Conservation (phyloP, 148 eudicot genomes). For the Limonium bicolor region DNA sequence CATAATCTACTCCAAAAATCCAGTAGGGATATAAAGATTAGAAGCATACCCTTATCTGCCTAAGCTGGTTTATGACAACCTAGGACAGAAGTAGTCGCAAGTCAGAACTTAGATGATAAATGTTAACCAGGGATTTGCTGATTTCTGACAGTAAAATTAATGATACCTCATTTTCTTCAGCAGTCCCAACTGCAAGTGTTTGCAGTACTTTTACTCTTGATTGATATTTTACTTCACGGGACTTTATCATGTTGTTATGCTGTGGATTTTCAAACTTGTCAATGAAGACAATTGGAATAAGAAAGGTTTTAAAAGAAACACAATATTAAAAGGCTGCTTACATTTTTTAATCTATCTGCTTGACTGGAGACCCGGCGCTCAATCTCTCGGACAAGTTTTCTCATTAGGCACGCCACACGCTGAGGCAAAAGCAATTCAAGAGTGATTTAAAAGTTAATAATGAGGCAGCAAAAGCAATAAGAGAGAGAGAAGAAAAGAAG, state of each 20-base stretch:
- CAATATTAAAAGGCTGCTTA: conserved; percentile 10
- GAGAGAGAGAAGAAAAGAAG: not conserved
- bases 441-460: not conserved
- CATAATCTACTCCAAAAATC: not conserved
- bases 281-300: not conserved
- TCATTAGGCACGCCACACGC: conserved; percentile 68
- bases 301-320: not conserved
- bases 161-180: conserved; percentile 81
- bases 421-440: conserved; percentile 17
- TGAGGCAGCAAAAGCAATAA: not conserved
- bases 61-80: conserved; percentile 68
- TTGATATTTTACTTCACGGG: conserved; percentile 67
- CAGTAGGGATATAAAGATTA: conserved; percentile 9
- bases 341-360: conserved; percentile 52
- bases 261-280: conserved; percentile 20
- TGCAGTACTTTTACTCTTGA: conserved; percentile 61
- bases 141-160: not conserved
- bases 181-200: conserved; percentile 68
- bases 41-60: conserved; percentile 47
- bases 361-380: conserved; percentile 63
- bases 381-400: conserved; percentile 67
- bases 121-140: not conserved
- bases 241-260: conserved; percentile 67
- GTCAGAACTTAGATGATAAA: not conserved
- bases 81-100: conserved; percentile 12